Percentiles rank a stretch among this genome's conserved stretches.
Evolutionary conservation across 257 asterid species (phyloP).

Genomic region (Scutellaria barbata): DNA sequence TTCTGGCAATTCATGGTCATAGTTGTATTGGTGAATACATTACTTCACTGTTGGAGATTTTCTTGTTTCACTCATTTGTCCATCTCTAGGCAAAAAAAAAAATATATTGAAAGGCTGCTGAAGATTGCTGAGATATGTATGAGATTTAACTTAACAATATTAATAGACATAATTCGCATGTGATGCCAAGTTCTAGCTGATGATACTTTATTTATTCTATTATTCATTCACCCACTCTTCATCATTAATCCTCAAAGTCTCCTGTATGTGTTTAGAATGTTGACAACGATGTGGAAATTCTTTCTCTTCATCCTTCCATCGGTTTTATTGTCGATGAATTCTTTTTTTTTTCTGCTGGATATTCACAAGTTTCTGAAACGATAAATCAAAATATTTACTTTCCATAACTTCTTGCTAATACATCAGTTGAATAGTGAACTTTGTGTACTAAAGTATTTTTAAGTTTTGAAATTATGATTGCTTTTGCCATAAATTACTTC

Average conservation of each 20-base stretch:
- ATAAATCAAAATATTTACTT: not conserved
- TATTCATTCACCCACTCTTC: slow-evolving; percentile 1
- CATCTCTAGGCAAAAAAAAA: not conserved
- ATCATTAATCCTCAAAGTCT: not conserved
- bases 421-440: slow-evolving; percentile 29
- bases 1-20: slow-evolving; percentile 16
- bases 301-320: not conserved
- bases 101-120: not conserved
- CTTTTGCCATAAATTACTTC: slow-evolving; percentile 11
- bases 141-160: not conserved
- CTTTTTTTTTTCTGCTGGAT: not conserved
- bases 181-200: slow-evolving; percentile 4
- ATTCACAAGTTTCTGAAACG: slow-evolving; percentile 2
- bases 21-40: slow-evolving; percentile 16
- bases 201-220: not conserved
- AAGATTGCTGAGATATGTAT: not conserved
- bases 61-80: not conserved
- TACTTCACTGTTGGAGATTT: not conserved
- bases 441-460: not conserved
- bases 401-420: slow-evolving; percentile 13
- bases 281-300: not conserved
- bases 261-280: not conserved
- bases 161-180: not conserved
- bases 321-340: not conserved
- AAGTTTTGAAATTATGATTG: slow-evolving; percentile 20